A percentile compares a stretch with the other conserved stretches of the same genome.
These are phyloP conservation scores for Mangifera indica DNA, from an alignment of 345 rosid species.

Conservation along the genomic window DNA sequence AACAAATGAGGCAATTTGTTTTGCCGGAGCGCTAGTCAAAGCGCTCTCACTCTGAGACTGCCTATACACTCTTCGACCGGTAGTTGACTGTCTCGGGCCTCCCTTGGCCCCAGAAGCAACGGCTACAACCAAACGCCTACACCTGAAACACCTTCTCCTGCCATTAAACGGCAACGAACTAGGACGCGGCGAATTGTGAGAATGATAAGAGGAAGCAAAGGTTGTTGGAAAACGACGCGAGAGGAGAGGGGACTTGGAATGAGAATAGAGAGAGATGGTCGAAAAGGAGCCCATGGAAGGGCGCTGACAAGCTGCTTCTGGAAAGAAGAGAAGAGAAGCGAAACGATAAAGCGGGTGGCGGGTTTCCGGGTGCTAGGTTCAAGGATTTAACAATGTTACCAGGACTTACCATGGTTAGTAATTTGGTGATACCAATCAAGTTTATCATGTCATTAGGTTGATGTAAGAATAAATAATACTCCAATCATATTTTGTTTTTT, in stretches of 20 bases:
- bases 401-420: too few species aligned
- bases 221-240: neutral
- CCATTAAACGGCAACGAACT: constrained; percentile 25
- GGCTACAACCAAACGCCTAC: constrained; percentile 41
- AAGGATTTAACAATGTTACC: too few species aligned
- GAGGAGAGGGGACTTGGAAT: constrained; percentile 42
- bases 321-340: neutral
- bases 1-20: constrained; percentile 57
- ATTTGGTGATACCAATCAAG: too few species aligned
- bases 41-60: constrained; percentile 61
- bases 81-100: constrained; percentile 33
- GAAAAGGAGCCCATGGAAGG: constrained; percentile 54
- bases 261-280: constrained; percentile 45
- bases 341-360: constrained; percentile 20
- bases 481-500: too few species aligned
- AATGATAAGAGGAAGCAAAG: constrained; percentile 23
- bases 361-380: constrained; percentile 7
- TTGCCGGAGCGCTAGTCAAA: constrained; percentile 41
- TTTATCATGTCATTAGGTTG: too few species aligned
- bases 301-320: neutral
- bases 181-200: constrained; percentile 18
- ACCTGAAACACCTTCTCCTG: constrained; percentile 33
- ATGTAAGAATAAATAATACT: too few species aligned
- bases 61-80: constrained; percentile 53
- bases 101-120: constrained; percentile 44